Evolutionary conservation across 1,284 basidiomycete genomes (phyloP).

Genomic region (Malassezia cuniculi): DNA sequence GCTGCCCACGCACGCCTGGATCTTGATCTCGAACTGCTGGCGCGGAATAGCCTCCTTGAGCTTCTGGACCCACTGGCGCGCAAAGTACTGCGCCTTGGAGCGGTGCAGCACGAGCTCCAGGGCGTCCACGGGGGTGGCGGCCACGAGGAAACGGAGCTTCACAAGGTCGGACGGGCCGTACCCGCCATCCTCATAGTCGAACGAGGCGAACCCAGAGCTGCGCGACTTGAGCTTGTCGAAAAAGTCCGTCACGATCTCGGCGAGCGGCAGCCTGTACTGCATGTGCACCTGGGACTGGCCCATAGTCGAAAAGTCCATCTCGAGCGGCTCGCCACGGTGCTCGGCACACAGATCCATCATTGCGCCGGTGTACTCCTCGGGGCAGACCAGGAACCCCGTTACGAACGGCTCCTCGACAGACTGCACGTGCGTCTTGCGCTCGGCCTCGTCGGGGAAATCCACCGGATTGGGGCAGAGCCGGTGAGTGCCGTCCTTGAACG

Average conservation of each 20-base stretch:
- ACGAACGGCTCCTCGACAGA: slow-evolving; percentile 38
- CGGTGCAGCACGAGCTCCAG: slow-evolving; percentile 37
- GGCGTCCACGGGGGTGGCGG: slow-evolving; percentile 35
- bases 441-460: slow-evolving; percentile 37
- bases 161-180: slow-evolving; percentile 34
- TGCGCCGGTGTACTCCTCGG: slow-evolving; percentile 40
- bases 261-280: slow-evolving; percentile 35
- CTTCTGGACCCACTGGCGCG: slow-evolving; percentile 30
- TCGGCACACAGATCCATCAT: slow-evolving; percentile 44
- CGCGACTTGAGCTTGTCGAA: slow-evolving; percentile 44
- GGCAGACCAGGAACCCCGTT: slow-evolving; percentile 29
- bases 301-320: slow-evolving; percentile 16
- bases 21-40: slow-evolving; percentile 73
- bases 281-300: slow-evolving; percentile 22
- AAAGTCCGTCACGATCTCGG: slow-evolving; percentile 43
- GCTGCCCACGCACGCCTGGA: slow-evolving; percentile 56
- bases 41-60: slow-evolving; percentile 53
- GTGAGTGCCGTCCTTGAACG: slow-evolving; percentile 20
- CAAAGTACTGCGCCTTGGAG: slow-evolving; percentile 26
- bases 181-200: slow-evolving; percentile 36
- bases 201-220: slow-evolving; percentile 39
- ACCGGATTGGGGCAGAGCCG: slow-evolving; percentile 33
- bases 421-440: slow-evolving; percentile 21
- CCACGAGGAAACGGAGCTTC: slow-evolving; percentile 33
- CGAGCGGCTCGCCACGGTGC: slow-evolving; percentile 38